These are phyloP conservation scores for Suillus sp. DNA, from an alignment of 768 basidiomycete species.

Conservation along the genomic window DNA sequence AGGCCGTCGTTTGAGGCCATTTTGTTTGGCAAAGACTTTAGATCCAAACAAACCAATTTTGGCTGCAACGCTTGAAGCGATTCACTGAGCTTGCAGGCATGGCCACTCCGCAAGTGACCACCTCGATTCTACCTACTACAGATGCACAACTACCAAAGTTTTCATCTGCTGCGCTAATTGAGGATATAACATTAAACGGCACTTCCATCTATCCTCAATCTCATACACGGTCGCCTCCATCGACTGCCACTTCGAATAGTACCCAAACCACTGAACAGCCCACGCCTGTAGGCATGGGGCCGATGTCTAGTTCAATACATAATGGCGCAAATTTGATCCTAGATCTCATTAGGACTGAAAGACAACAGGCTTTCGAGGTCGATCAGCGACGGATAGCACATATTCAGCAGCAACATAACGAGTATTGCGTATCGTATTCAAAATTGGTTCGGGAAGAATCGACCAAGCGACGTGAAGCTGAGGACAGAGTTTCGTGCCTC, in stretches of 20 bases:
- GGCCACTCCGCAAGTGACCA: conserved; percentile 4
- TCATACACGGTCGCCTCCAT: neutral
- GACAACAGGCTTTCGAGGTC: conserved; percentile 1
- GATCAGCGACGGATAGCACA: neutral
- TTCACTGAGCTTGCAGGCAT: conserved; percentile 3
- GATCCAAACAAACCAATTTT: conserved; percentile 15
- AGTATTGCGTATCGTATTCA: conserved; percentile 1
- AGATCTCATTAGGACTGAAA: conserved; percentile 8
- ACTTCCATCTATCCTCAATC: no score
- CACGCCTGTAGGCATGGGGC: neutral
- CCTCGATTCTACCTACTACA: conserved; percentile 14
- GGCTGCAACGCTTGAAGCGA: neutral
- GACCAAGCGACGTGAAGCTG: conserved; percentile 5
- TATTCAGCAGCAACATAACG: conserved; percentile 6
- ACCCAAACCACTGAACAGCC: neutral
- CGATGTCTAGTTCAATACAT: conserved; percentile 5
- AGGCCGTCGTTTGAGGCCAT: no score
- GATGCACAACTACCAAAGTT: conserved; percentile 13
- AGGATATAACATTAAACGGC: no score
- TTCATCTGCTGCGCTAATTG: neutral
- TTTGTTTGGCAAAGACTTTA: conserved; percentile 18
- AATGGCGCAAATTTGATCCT: conserved; percentile 10
- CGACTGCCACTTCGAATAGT: neutral
- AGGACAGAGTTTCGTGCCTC: neutral
- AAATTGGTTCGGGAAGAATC: neutral